Conservation (phyloP, 192 early-diverging fungal species). For the Phlyctochytrium planicorne region DNA sequence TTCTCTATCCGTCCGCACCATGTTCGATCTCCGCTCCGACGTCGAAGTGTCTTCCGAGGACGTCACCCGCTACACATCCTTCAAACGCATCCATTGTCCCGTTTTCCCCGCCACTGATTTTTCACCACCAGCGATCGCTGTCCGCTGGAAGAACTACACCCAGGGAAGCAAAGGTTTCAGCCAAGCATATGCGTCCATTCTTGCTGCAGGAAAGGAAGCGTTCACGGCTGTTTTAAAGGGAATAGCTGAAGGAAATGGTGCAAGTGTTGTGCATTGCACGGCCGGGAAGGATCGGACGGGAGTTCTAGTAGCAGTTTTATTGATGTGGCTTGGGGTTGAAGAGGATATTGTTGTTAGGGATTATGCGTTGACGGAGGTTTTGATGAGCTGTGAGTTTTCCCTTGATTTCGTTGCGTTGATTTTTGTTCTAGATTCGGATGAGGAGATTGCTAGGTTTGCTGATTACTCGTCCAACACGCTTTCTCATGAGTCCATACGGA, state of each 20-base stretch:
- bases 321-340: conserved; percentile 61
- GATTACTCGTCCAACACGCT: neutral
- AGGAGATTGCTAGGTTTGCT: neutral
- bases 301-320: conserved; percentile 55
- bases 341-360: conserved; percentile 68
- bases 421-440: neutral
- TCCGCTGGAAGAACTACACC: conserved; percentile 56
- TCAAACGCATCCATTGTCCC: conserved; percentile 33
- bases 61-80: neutral
- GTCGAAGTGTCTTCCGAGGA: too few species aligned
- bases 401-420: neutral
- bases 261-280: conserved; percentile 63
- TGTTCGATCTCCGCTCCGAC: neutral
- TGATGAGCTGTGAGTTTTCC: neutral
- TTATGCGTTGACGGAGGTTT: conserved; percentile 57
- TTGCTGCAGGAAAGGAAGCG: neutral
- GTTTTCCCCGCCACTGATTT: conserved; percentile 57
- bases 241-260: neutral
- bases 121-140: conserved; percentile 52
- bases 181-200: neutral
- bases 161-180: conserved; percentile 55
- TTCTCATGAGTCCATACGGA: neutral
- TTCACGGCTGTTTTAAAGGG: neutral
- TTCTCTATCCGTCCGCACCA: neutral
- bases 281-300: conserved; percentile 74